Percentiles rank a stretch among this genome's conserved stretches.
phyloP scores from a whole-genome alignment of 192 early-diverging fungal species.

The Tieghemiomyces parasiticus region DNA sequence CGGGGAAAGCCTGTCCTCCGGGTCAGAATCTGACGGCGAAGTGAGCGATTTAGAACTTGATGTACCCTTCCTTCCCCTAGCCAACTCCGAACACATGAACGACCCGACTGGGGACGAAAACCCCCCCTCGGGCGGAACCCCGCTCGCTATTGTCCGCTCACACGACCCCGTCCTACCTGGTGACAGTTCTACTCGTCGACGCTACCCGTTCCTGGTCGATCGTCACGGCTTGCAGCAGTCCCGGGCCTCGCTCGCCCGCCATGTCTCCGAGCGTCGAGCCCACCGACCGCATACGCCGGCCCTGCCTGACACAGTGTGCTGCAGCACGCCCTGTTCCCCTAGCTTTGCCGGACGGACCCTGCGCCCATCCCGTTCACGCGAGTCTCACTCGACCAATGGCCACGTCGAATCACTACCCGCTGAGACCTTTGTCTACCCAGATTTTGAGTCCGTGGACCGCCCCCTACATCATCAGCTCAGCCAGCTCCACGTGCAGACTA shows the following conservation, averaged over 20 bases:
- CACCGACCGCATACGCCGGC: background rate
- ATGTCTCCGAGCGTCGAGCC: background rate
- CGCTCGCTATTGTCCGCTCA: background rate
- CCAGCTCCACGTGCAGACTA: background rate
- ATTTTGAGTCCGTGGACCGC: too few relatives aligned
- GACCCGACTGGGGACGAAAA: too few relatives aligned
- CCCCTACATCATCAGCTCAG: background rate
- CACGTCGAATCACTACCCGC: too few relatives aligned
- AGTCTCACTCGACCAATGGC: background rate
- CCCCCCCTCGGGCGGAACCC: background rate
- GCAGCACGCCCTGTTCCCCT: background rate
- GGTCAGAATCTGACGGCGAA: background rate
- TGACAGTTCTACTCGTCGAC: too few relatives aligned
- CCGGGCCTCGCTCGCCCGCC: background rate
- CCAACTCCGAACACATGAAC: too few relatives aligned
- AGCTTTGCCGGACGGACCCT: background rate
- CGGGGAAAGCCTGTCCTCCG: too few relatives aligned
- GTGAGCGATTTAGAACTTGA: constrained; percentile 1
- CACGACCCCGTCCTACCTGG: too few relatives aligned
- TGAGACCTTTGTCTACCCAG: too few relatives aligned
- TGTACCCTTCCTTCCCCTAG: too few relatives aligned
- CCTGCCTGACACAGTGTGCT: background rate
- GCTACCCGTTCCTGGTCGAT: background rate
- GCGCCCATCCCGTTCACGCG: background rate
- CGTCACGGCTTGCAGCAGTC: background rate